These are phyloP conservation scores for Fusarium tjaetaba DNA, from an alignment of 2,329 filamentous ascomycete genomes.

Conservation along the genomic window DNA sequence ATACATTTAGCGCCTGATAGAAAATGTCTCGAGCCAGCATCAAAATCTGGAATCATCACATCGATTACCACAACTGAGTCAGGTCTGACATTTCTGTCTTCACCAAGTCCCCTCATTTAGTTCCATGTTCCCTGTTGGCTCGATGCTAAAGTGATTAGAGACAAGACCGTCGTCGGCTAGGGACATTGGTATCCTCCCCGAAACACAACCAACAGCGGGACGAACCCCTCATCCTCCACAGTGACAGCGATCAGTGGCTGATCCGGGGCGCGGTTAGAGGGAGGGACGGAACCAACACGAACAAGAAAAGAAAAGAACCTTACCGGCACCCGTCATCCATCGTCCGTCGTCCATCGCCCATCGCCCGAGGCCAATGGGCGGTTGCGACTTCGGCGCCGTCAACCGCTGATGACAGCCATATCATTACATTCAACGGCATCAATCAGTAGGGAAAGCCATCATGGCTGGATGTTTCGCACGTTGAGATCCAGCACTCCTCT, in stretches of 20 bases:
- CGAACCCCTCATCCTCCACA: conserved; percentile 30
- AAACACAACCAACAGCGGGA: conserved; percentile 40
- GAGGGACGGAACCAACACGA: conserved; percentile 23
- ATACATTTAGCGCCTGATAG: not conserved
- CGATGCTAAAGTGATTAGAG: conserved; percentile 36
- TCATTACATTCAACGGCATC: conserved; percentile 2
- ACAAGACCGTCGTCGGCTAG: conserved; percentile 37
- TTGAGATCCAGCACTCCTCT: not conserved
- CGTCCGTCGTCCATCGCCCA: not conserved
- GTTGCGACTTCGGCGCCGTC: conserved; percentile 25
- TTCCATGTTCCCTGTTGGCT: conserved; percentile 39
- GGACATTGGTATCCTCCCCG: conserved; percentile 37
- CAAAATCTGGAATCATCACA: not conserved
- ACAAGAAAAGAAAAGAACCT: conserved; percentile 6
- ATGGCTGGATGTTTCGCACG: not conserved
- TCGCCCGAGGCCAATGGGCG: conserved; percentile 7
- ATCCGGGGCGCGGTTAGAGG: conserved; percentile 30
- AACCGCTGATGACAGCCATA: conserved; percentile 17
- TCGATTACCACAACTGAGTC: not conserved
- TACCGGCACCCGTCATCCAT: conserved; percentile 17
- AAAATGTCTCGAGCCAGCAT: not conserved
- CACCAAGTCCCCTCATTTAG: conserved; percentile 9
- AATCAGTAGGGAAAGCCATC: not conserved
- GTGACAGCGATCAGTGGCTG: conserved; percentile 28
- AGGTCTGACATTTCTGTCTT: not conserved